Conservation (phyloP, 2,329 filamentous ascomycete genomes). For the Penicillium sp. region DNA sequence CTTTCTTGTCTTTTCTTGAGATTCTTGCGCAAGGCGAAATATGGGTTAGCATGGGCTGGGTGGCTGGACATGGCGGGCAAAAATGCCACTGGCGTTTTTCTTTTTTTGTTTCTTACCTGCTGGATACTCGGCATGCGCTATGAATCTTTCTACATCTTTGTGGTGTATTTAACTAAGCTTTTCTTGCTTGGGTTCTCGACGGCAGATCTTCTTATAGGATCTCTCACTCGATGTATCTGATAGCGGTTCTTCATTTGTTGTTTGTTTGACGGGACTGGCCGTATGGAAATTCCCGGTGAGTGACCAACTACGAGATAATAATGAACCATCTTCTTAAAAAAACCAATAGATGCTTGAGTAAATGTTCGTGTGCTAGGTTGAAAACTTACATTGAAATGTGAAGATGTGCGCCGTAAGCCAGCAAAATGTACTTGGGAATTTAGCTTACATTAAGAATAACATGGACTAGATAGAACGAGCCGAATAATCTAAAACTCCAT, state of each 20-base stretch:
- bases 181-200: background rate
- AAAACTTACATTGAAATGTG: background rate
- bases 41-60: slow-evolving; percentile 20
- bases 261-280: background rate
- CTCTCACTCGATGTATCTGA: background rate
- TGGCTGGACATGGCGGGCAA: slow-evolving; percentile 19
- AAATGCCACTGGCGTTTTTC: slow-evolving; percentile 15
- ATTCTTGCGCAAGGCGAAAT: slow-evolving; percentile 15
- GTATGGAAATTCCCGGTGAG: background rate
- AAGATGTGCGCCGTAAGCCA: background rate
- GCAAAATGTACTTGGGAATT: background rate
- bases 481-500: slow-evolving; percentile 9
- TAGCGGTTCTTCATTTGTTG: background rate
- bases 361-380: background rate
- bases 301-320: background rate
- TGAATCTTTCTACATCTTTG: background rate
- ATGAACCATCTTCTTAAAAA: background rate
- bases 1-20: slow-evolving; percentile 8
- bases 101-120: background rate
- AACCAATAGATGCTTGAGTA: background rate
- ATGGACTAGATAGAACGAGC: background rate
- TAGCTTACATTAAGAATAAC: slow-evolving; percentile 1
- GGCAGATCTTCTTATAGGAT: background rate
- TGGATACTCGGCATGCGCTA: background rate
- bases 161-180: background rate